These are phyloP conservation scores for Calonectria pteridis DNA, from an alignment of 2,329 filamentous ascomycete genomes.

Conservation along the genomic window DNA sequence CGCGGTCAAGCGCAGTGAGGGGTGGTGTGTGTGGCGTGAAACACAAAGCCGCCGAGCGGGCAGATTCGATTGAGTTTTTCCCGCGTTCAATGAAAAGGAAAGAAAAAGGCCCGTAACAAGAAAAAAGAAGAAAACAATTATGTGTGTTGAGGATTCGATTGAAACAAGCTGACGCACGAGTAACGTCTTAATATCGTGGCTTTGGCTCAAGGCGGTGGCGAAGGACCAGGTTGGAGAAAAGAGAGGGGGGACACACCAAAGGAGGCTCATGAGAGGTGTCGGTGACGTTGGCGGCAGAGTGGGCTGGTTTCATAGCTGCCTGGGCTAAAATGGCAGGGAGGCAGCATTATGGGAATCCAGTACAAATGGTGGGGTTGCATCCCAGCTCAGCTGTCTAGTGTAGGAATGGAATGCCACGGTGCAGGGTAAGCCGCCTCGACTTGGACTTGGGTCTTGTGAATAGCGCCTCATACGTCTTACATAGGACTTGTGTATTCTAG, in stretches of 20 bases:
- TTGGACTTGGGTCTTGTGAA: conserved; percentile 21
- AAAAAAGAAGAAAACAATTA: not conserved
- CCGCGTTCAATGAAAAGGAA: not conserved
- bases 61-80: not conserved
- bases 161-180: not conserved
- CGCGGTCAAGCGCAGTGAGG: not conserved
- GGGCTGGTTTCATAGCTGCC: conserved; percentile 43
- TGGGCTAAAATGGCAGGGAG: conserved; percentile 37
- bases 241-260: conserved; percentile 6
- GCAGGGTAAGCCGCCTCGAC: conserved; percentile 30
- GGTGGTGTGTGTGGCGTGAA: conserved; percentile 7
- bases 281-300: conserved; percentile 42
- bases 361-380: conserved; percentile 4
- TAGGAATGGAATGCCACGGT: not conserved
- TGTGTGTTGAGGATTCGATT: not conserved
- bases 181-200: not conserved
- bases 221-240: conserved; percentile 8
- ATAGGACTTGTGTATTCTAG: not conserved
- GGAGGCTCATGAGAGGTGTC: conserved; percentile 25
- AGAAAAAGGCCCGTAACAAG: not conserved
- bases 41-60: not conserved
- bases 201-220: not conserved
- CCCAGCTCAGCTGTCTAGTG: conserved; percentile 2
- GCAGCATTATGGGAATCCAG: conserved; percentile 4
- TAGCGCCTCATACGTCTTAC: not conserved